Base-by-base conservation (phyloP, 495 filamentous ascomycete genomes). In the Aspergillus cristatus region DNA sequence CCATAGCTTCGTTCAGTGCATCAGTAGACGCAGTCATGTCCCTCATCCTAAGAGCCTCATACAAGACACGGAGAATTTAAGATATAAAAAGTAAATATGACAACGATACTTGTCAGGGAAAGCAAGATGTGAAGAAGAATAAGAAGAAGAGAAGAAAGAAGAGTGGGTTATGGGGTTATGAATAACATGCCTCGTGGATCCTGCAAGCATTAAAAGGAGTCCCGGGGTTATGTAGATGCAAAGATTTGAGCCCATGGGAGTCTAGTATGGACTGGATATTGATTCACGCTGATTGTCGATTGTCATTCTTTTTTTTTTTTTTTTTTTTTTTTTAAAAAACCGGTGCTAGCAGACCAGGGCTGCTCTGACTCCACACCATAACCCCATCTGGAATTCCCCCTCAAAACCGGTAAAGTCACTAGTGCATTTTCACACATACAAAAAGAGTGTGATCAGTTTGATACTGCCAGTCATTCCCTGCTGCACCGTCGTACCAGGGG, bases 1-100 rank as follows among this genome's bases (percentile, higher is more conserved):
- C 53, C 64, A 68, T 68, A 31, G 33, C 54, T 58, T 45, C 41
- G 28, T 38, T 36, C 17, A 47, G 47, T 34, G 47, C 43, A 37
- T 41, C 16, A 26, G 43, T 36, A 16, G 46, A 38, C 45, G 43
- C 47, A 46, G 47, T 50, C 10, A 30, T 38, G 46, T 28, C 43
- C 41, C 38, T 26, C 33, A 41, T 29, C 32, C 35, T 35, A 43
- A 49, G 18, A 47, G 47, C 50, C 43, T 48, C 48, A 48, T 48
- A 43, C 13, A 32, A 39, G 35, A 14, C 32, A 45, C 41, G 38
- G 37, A 25, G 45, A 34, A 34, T 38, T 24, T 34, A 45, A 35
- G 37, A 32, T n/a, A 36, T 35, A 40, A 31, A 42, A 39, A 42
- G 38, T 36, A 24, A 22, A 24, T 20, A 29, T 39, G 43, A 34